Base-by-base conservation (phyloP, 177 flowering plant genomes). In the Vitis hybrid region DNA sequence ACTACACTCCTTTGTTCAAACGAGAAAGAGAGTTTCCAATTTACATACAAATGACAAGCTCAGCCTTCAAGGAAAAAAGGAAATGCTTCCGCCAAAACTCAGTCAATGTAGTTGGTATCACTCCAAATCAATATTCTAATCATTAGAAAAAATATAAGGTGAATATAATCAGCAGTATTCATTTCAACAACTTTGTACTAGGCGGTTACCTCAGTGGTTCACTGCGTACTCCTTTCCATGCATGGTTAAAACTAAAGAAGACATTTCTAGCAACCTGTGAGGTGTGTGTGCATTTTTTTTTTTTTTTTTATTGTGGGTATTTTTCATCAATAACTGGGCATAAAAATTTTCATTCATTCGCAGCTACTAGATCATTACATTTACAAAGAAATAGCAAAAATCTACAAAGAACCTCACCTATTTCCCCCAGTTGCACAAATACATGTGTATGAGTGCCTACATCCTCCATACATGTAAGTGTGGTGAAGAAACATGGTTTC, bases 361-460 rank as follows among this genome's bases (percentile, higher is more conserved):
- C 52, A 51, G 64, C 18, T 60, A 55, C 15, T 61, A 13, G 14
- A 24, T 12, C 63, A 59, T 71, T n/a, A 56, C 24, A 58, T 54
- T 13, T 5, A 61, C 1, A 12, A 13, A 69, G 1, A 48, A 67
- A 66, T 5, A 64, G 48, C 4, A 55, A 54, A 13, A 52, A 35
- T 3, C n/a, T 6, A 21, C 55, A n/a, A 13, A 10, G 64, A 69
- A 24, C 17, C 68, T 75, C 30, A 90, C 98, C 97, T 88, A 73
- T 88, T 91, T 13, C 81, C 91, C 67, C 98, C 98, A 65, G 98
- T 91, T 52, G 97, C 98, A 86, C 98, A 94, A 63, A 94, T 88
- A 74, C 98, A 94, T 52, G 98, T 91, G 76, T 94, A 94, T 27
- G 98, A 91, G 67, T 94, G 93, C 80, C 98, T 83, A 78, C 98